A percentile compares a stretch with the other conserved stretches of the same genome.
Evolutionary conservation across 768 basidiomycete genomes (phyloP).

Genomic region (Epithele typhae): DNA sequence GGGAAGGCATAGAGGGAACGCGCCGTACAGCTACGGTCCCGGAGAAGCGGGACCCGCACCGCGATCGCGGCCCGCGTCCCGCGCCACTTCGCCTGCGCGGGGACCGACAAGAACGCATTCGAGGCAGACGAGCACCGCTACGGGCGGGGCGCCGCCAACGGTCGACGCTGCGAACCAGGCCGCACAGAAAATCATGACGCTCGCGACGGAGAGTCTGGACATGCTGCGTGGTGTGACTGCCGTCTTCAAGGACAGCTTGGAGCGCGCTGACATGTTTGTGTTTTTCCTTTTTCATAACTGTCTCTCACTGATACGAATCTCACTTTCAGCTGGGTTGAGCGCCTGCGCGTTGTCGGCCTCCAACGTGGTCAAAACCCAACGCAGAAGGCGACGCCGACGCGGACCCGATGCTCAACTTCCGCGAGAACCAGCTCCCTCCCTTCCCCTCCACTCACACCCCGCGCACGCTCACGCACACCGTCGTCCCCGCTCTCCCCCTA

Average conservation of each 20-base stretch:
- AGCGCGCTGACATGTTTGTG: constrained; percentile 79
- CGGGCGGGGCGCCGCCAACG: constrained; percentile 26
- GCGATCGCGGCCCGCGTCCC: constrained; percentile 22
- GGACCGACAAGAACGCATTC: constrained; percentile 17
- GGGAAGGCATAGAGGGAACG: constrained; percentile 10
- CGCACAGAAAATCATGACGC: constrained; percentile 74
- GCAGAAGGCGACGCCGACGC: constrained; percentile 6
- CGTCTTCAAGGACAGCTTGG: constrained; percentile 83
- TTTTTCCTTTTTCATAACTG: constrained; percentile 1
- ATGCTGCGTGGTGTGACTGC: constrained; percentile 89
- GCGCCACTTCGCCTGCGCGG: constrained; percentile 26
- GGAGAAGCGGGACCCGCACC: constrained; percentile 25
- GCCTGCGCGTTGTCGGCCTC: constrained; percentile 72
- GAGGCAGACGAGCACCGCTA: constrained; percentile 23
- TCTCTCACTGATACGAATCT: constrained; percentile 2
- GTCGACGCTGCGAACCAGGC: constrained; percentile 63
- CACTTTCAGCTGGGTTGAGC: constrained; percentile 69
- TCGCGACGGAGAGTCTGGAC: constrained; percentile 89
- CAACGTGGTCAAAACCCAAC: constrained; percentile 43
- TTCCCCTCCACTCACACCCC: constrained; percentile 6
- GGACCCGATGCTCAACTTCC: constrained; percentile 15
- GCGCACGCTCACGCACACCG: constrained; percentile 9
- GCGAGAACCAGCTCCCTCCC: constrained; percentile 11
- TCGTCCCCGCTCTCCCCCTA: constrained; percentile 4
- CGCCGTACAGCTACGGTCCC: constrained; percentile 26